Evolutionary conservation across 371 early-diverging fungal species (phyloP).

Genomic region (Chytridium lagenaria): DNA sequence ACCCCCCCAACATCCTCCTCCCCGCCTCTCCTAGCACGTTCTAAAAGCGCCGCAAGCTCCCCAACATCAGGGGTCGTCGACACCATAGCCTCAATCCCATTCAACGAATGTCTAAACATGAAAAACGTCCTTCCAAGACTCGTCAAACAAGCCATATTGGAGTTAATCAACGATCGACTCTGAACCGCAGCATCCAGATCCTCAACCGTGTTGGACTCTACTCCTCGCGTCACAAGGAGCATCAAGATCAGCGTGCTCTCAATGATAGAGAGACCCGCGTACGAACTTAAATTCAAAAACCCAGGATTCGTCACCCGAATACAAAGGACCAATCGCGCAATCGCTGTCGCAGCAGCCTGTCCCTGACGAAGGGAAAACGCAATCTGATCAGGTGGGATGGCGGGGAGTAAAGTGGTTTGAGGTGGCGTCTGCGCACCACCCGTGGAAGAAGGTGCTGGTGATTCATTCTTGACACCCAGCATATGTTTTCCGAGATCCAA

Average conservation of each 20-base stretch:
- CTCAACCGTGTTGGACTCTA: conserved; percentile 7
- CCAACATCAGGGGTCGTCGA: conserved; percentile 1
- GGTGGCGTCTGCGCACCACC: not conserved
- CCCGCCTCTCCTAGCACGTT: not conserved
- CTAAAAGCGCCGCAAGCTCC: not conserved
- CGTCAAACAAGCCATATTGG: not conserved
- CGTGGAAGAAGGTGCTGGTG: not conserved
- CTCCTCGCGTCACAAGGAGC: conserved; percentile 15
- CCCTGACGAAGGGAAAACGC: conserved; percentile 5
- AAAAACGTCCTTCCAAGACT: not conserved
- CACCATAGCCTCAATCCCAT: conserved; percentile 5
- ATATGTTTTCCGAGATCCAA: conserved; percentile 2
- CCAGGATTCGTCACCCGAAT: conserved; percentile 8
- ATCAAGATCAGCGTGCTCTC: conserved; percentile 14
- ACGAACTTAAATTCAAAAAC: conserved; percentile 8
- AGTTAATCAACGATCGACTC: not conserved
- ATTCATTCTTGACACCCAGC: not conserved
- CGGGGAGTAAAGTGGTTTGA: not conserved
- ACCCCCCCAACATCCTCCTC: too few species aligned
- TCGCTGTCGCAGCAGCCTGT: conserved; percentile 11
- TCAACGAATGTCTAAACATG: conserved; percentile 11
- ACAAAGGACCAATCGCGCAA: conserved; percentile 6
- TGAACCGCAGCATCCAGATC: not conserved
- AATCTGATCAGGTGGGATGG: conserved; percentile 4
- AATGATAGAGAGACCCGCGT: conserved; percentile 16